phyloP scores from a whole-genome alignment of 2,329 filamentous ascomycete species.

The Xylaria sp. region DNA sequence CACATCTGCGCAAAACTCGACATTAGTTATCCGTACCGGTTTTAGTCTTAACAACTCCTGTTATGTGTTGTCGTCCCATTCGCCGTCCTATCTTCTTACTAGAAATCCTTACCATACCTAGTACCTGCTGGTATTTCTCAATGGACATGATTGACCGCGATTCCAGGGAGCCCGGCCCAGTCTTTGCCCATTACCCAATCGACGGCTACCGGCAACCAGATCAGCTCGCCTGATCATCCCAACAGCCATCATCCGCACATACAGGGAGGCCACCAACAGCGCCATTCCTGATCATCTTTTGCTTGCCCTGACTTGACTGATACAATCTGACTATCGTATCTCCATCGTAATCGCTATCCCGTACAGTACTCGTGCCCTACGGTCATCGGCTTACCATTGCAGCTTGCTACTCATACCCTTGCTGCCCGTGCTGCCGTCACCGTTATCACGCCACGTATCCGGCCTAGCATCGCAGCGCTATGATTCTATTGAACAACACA shows the following conservation, averaged over 20 bases:
- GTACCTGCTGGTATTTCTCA: neutral
- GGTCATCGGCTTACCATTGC: no score
- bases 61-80: neutral
- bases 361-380: no score
- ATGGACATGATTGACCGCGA: neutral
- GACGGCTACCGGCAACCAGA: neutral
- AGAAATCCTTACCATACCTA: neutral
- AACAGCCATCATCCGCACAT: neutral
- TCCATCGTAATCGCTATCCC: neutral
- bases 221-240: neutral
- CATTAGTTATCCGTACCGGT: neutral
- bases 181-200: neutral
- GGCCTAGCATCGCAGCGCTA: neutral
- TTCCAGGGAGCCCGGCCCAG: neutral
- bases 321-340: neutral
- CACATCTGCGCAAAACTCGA: neutral
- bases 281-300: no score
- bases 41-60: neutral
- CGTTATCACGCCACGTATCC: neutral
- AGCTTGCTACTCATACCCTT: no score
- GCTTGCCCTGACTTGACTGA: neutral
- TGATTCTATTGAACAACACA: neutral
- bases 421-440: neutral
- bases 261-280: no score
- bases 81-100: neutral